Percentiles rank a stretch among this genome's conserved stretches.
Evolutionary conservation across 164 flowering plant genomes (phyloP).

Genomic region (Hamamelis virginiana): DNA sequence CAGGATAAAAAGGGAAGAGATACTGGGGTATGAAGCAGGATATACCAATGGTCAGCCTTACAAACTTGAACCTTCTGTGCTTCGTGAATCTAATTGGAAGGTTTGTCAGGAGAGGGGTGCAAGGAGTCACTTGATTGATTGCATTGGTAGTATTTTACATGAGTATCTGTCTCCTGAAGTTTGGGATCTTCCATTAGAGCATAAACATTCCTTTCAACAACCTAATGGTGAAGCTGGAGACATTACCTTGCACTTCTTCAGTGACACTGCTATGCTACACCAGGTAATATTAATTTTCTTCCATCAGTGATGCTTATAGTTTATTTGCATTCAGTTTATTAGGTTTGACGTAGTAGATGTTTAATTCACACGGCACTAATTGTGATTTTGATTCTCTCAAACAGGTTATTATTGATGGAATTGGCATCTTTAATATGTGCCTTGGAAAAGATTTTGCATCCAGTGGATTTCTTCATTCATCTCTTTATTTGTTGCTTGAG

Average conservation of each 20-base stretch:
- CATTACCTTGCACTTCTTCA: slow-evolving; percentile 51
- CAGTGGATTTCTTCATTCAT: slow-evolving; percentile 85
- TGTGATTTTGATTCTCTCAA: slow-evolving; percentile 17
- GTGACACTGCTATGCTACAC: slow-evolving; percentile 69
- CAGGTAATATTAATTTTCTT: slow-evolving; percentile 52
- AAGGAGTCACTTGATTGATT: slow-evolving; percentile 56
- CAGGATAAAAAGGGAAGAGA: slow-evolving; percentile 20
- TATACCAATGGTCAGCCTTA: slow-evolving; percentile 17
- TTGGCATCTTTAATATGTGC: slow-evolving; percentile 72
- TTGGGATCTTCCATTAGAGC: slow-evolving; percentile 77
- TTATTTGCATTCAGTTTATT: background rate
- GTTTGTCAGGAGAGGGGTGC: slow-evolving; percentile 24
- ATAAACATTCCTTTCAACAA: slow-evolving; percentile 30
- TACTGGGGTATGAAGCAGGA: slow-evolving; percentile 15
- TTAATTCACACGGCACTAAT: slow-evolving; percentile 6
- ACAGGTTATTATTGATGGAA: slow-evolving; percentile 92
- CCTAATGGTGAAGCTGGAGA: slow-evolving; percentile 41
- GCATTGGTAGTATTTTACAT: slow-evolving; percentile 77
- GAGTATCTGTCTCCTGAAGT: slow-evolving; percentile 84
- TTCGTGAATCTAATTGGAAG: slow-evolving; percentile 43
- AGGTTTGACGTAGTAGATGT: background rate
- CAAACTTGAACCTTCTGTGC: slow-evolving; percentile 6
- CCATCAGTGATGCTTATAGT: background rate
- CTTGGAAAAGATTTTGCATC: slow-evolving; percentile 73
- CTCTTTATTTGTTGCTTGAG: slow-evolving; percentile 83